These are phyloP conservation scores for Globisporangium perplexum DNA, from an alignment of 352 stramenopile species.

Conservation along the genomic window DNA sequence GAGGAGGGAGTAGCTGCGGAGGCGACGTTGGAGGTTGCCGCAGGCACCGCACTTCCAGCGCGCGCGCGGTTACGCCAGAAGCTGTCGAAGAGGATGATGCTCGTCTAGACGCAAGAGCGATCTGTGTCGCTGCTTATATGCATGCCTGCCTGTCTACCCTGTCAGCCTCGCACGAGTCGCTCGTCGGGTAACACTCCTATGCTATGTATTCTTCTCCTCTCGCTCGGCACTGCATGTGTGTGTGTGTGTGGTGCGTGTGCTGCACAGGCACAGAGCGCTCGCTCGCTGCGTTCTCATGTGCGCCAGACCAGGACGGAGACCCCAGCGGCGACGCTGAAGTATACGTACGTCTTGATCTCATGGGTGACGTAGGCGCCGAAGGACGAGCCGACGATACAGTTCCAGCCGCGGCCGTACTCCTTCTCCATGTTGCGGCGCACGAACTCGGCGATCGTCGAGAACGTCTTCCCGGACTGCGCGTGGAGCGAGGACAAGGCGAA, in stretches of 20 bases:
- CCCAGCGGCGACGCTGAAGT: constrained; percentile 89
- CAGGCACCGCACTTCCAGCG: constrained; percentile 13
- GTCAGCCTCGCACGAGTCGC: not conserved
- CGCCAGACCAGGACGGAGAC: constrained; percentile 92
- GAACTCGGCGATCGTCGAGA: constrained; percentile 89
- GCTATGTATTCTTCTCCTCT: not conserved
- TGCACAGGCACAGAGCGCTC: not conserved
- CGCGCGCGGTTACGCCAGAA: constrained; percentile 26
- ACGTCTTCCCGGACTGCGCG: constrained; percentile 85
- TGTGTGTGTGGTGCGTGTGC: not conserved
- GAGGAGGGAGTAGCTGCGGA: constrained; percentile 21
- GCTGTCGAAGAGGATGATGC: constrained; percentile 44
- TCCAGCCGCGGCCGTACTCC: constrained; percentile 90
- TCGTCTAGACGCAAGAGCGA: constrained; percentile 21
- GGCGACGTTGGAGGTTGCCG: not conserved
- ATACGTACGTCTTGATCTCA: constrained; percentile 95
- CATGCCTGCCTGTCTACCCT: not conserved
- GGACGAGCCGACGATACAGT: constrained; percentile 88
- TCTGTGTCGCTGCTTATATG: not conserved
- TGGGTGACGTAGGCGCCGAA: constrained; percentile 94
- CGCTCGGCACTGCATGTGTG: too few relatives aligned
- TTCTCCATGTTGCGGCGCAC: constrained; percentile 92
- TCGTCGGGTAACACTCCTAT: not conserved
- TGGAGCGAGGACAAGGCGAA: constrained; percentile 1
- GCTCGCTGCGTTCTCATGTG: constrained; percentile 31